Percentiles rank a stretch among this genome's conserved stretches.
Conservation (phyloP, 2,329 filamentous ascomycete species). For the Drechslerella dactyloides region DNA sequence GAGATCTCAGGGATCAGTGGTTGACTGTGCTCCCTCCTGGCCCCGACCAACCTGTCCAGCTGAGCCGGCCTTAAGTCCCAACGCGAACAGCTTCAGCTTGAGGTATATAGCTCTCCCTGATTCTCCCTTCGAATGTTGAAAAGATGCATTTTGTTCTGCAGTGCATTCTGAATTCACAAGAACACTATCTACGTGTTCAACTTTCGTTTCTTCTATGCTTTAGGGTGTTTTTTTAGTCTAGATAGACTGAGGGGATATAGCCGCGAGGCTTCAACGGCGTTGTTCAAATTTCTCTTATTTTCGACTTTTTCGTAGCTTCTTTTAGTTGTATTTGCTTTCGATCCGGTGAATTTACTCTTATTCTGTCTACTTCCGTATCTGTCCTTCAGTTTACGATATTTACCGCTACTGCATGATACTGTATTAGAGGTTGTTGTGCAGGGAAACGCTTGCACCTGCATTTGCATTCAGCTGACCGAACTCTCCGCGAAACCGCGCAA, state of each 20-base stretch:
- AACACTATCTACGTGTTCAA: constrained; percentile 30
- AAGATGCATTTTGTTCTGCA: constrained; percentile 12
- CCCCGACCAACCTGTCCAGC: not conserved
- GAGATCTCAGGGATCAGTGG: constrained; percentile 29
- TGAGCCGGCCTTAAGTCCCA: constrained; percentile 26
- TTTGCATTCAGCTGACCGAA: constrained; percentile 5
- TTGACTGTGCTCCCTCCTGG: not conserved
- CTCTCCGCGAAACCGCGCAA: constrained; percentile 1
- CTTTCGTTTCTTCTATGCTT: constrained; percentile 33
- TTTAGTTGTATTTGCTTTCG: no score
- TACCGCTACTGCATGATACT: not conserved
- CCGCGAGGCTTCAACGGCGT: constrained; percentile 48
- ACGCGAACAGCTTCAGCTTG: constrained; percentile 8
- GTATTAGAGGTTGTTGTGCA: not conserved
- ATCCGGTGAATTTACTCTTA: no score
- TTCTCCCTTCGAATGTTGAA: constrained; percentile 11
- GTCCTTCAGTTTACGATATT: constrained; percentile 1
- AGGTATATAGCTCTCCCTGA: constrained; percentile 42
- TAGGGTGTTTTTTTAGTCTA: constrained; percentile 14
- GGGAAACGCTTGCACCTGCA: no score
- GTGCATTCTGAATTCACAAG: constrained; percentile 4
- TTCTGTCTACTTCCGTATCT: not conserved
- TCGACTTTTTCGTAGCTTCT: not conserved
- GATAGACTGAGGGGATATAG: constrained; percentile 19
- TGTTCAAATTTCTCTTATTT: constrained; percentile 17